Evolutionary conservation across 176 grass and related monocot species (phyloP).

Genomic region (Bothriochloa decipiens): DNA sequence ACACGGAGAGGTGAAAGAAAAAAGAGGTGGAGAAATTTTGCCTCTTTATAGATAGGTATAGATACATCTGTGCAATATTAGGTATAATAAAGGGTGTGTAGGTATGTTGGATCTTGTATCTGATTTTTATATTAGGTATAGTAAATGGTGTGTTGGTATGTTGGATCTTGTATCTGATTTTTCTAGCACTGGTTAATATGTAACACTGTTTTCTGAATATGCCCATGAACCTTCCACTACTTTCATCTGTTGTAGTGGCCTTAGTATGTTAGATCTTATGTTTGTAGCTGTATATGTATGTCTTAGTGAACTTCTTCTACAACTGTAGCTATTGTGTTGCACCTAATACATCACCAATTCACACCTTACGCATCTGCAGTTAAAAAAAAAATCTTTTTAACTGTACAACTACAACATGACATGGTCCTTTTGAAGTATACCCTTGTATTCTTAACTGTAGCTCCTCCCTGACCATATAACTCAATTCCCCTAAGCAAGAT

Average conservation of each 20-base stretch:
- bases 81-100: background rate
- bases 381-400: background rate
- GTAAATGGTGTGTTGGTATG: background rate
- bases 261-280: constrained; percentile 26
- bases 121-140: constrained; percentile 9
- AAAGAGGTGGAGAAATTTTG: too few relatives aligned
- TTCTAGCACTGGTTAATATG: constrained; percentile 11
- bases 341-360: constrained; percentile 5
- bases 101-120: background rate
- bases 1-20: too few relatives aligned
- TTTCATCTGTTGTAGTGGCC: background rate
- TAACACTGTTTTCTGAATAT: constrained; percentile 30
- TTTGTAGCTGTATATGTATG: constrained; percentile 1
- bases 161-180: background rate
- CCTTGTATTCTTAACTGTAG: background rate
- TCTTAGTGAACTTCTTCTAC: constrained; percentile 22
- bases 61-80: constrained; percentile 21
- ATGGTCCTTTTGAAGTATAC: background rate
- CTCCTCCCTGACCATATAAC: constrained; percentile 2
- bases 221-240: background rate
- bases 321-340: background rate
- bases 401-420: background rate
- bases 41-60: too few relatives aligned
- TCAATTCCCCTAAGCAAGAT: constrained; percentile 18
- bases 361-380: background rate